Conservation (phyloP, 2,329 filamentous ascomycete genomes). For the Lachnum nothofagi region DNA sequence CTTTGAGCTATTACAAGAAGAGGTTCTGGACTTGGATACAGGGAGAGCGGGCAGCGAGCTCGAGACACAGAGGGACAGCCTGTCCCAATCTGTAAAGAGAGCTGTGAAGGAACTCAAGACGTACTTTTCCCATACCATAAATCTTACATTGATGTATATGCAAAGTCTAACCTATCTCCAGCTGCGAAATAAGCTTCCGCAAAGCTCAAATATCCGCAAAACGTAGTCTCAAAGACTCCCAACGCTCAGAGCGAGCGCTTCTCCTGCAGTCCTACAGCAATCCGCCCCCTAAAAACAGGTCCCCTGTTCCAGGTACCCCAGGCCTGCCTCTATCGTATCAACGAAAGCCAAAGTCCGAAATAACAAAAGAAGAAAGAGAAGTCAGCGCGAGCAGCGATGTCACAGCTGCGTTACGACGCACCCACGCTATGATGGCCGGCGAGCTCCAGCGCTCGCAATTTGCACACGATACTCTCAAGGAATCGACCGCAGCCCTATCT, state of each 20-base stretch:
- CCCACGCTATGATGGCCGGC: constrained; percentile 78
- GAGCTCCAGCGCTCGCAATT: constrained; percentile 85
- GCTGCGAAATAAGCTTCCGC: constrained; percentile 57
- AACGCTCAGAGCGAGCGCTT: constrained; percentile 69
- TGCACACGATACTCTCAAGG: constrained; percentile 79
- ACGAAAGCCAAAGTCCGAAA: constrained; percentile 16
- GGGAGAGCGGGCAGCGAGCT: constrained; percentile 47
- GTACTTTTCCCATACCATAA: constrained; percentile 38
- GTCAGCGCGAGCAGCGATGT: constrained; percentile 76
- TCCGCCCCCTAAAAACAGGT: constrained; percentile 32
- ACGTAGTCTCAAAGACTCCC: constrained; percentile 66
- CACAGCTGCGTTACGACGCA: constrained; percentile 74
- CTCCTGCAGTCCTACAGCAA: constrained; percentile 61
- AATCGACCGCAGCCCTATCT: constrained; percentile 76
- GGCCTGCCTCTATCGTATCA: constrained; percentile 35
- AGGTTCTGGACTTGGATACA: constrained; percentile 63
- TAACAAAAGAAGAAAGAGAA: constrained; percentile 61
- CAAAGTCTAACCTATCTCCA: constrained; percentile 6
- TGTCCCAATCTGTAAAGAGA: constrained; percentile 62
- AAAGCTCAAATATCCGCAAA: constrained; percentile 77
- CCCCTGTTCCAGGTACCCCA: constrained; percentile 28
- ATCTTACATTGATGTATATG: neutral
- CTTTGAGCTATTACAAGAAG: constrained; percentile 72
- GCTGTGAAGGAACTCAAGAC: constrained; percentile 65
- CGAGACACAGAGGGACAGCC: constrained; percentile 58